phyloP scores from a whole-genome alignment of 2,329 filamentous ascomycete species.

The Cytospora mali region DNA sequence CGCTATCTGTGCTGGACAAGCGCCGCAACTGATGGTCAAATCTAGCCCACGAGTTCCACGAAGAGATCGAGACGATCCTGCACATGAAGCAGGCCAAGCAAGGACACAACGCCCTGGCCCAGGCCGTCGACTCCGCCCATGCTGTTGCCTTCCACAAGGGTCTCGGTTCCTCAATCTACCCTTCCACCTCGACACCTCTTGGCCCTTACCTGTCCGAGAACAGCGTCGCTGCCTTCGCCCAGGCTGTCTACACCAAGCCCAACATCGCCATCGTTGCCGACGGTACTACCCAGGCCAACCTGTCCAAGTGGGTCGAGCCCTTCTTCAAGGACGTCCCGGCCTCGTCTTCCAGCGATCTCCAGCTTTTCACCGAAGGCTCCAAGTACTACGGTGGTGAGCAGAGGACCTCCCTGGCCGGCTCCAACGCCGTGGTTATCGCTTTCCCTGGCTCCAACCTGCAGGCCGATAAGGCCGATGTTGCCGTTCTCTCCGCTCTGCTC shows the following conservation, averaged over 20 bases:
- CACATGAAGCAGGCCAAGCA: conserved; percentile 76
- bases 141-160: conserved; percentile 89
- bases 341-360: conserved; percentile 53
- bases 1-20: conserved; percentile 19
- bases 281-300: conserved; percentile 73
- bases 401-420: conserved; percentile 74
- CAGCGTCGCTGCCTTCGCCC: conserved; percentile 74
- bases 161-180: conserved; percentile 78
- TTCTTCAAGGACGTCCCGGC: conserved; percentile 79
- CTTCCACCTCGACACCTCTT: conserved; percentile 70
- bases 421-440: conserved; percentile 80
- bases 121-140: conserved; percentile 87
- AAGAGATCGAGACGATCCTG: conserved; percentile 80
- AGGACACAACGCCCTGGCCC: conserved; percentile 60
- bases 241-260: conserved; percentile 79
- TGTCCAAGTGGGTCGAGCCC: conserved; percentile 88
- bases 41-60: conserved; percentile 83
- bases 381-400: conserved; percentile 97
- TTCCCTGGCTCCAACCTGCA: conserved; percentile 87
- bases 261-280: conserved; percentile 93
- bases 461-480: conserved; percentile 85
- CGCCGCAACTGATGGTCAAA: conserved; percentile 27
- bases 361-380: conserved; percentile 63
- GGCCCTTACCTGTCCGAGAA: conserved; percentile 80
- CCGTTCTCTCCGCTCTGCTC: conserved; percentile 84